Evolutionary conservation across 805 yeast genomes (phyloP).

Genomic region (Jamesozyma gamospora): DNA sequence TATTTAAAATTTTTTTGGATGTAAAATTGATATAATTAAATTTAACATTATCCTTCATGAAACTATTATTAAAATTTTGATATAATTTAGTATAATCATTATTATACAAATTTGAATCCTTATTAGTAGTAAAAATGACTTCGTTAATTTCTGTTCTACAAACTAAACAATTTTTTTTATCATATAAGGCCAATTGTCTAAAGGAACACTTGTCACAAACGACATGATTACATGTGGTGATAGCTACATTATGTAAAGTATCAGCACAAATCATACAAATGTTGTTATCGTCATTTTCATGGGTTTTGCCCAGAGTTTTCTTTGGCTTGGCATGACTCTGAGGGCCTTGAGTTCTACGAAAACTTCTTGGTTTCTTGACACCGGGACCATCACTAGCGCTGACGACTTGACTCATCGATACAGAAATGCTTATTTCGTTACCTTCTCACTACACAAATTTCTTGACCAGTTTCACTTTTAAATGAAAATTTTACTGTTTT

Average conservation of each 20-base stretch:
- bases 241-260: constrained; percentile 47
- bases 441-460: too few species aligned
- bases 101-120: background rate
- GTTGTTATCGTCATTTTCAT: constrained; percentile 30
- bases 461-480: too few species aligned
- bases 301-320: too few species aligned
- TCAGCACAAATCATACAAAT: constrained; percentile 82
- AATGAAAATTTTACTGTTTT: too few species aligned
- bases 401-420: too few species aligned
- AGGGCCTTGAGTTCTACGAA: constrained; percentile 18
- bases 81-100: background rate
- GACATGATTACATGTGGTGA: constrained; percentile 75
- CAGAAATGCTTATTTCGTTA: too few species aligned
- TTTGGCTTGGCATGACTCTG: too few species aligned
- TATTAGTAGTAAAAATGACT: constrained; percentile 46
- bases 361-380: background rate
- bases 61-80: background rate
- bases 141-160: constrained; percentile 65
- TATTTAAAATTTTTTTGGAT: constrained; percentile 36
- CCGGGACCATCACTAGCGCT: too few species aligned
- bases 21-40: constrained; percentile 42
- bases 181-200: constrained; percentile 72
- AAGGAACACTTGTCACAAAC: constrained; percentile 78
- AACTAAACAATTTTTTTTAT: constrained; percentile 64
- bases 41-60: background rate